Evolutionary conservation across 176 grass and related monocot genomes (phyloP).

Genomic region (Lolium multiflorum): DNA sequence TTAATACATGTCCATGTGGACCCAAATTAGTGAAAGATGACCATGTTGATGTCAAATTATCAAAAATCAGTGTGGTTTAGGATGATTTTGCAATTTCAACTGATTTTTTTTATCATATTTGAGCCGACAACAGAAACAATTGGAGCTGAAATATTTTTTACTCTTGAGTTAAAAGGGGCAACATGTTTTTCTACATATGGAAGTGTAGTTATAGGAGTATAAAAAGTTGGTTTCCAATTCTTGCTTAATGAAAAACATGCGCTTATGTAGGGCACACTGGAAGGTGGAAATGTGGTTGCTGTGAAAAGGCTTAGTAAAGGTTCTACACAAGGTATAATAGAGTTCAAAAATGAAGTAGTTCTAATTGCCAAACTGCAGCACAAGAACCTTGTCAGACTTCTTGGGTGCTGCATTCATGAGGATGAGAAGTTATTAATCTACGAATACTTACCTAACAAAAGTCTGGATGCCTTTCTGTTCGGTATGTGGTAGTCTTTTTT

Average conservation of each 20-base stretch:
- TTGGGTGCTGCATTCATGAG: slow-evolving; percentile 51
- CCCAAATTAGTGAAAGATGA: too few relatives aligned
- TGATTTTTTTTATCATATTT: background rate
- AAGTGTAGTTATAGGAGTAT: background rate
- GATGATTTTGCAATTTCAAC: too few relatives aligned
- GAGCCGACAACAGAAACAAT: background rate
- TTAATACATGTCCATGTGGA: background rate
- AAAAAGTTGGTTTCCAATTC: background rate
- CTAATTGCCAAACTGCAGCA: slow-evolving; percentile 56
- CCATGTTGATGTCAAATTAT: too few relatives aligned
- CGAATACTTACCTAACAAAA: slow-evolving; percentile 48
- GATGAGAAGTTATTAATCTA: slow-evolving; percentile 63
- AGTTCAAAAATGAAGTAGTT: slow-evolving; percentile 57
- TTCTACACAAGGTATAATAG: slow-evolving; percentile 52
- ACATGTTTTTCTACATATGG: too few relatives aligned
- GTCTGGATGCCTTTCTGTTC: slow-evolving; percentile 49
- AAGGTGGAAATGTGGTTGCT: slow-evolving; percentile 39
- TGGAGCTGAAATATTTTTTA: too few relatives aligned
- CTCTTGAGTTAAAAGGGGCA: too few relatives aligned
- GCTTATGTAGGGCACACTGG: slow-evolving; percentile 7
- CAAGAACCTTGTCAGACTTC: slow-evolving; percentile 52
- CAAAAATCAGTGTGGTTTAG: too few relatives aligned
- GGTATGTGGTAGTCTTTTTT: background rate
- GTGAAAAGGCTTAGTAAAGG: slow-evolving; percentile 54
- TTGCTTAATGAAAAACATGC: background rate